These are phyloP conservation scores for Galeopsis tetrahit DNA, from an alignment of 257 asterid genomes.

Conservation along the genomic window DNA sequence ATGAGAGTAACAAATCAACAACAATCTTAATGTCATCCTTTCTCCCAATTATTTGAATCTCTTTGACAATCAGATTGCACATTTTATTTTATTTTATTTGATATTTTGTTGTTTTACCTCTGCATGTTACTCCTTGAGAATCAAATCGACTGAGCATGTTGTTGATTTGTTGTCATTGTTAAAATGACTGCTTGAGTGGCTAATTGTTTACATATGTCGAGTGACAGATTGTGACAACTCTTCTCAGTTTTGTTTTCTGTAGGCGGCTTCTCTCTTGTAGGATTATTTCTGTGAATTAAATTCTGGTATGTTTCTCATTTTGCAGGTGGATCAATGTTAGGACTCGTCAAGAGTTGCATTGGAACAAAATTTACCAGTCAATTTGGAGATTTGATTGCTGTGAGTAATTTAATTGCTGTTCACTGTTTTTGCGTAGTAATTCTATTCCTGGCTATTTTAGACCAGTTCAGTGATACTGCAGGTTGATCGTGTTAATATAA, in stretches of 20 bases:
- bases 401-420: constrained; percentile 45
- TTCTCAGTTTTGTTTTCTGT: constrained; percentile 6
- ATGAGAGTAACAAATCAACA: too few relatives aligned
- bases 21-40: background rate
- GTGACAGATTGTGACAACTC: background rate
- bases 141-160: background rate
- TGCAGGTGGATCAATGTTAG: constrained; percentile 81
- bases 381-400: constrained; percentile 93
- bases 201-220: background rate
- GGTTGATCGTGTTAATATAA: too few relatives aligned
- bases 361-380: constrained; percentile 97
- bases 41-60: background rate
- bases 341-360: constrained; percentile 93
- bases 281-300: background rate
- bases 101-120: background rate
- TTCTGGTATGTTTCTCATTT: constrained; percentile 29
- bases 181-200: background rate
- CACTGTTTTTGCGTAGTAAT: background rate
- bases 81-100: background rate
- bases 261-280: background rate
- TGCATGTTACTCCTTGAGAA: background rate
- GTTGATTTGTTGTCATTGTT: background rate
- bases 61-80: background rate
- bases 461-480: too few relatives aligned
- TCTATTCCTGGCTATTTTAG: background rate